Conservation (phyloP, 1,284 basidiomycete genomes). For the Sanghuangporus sanghuang region DNA sequence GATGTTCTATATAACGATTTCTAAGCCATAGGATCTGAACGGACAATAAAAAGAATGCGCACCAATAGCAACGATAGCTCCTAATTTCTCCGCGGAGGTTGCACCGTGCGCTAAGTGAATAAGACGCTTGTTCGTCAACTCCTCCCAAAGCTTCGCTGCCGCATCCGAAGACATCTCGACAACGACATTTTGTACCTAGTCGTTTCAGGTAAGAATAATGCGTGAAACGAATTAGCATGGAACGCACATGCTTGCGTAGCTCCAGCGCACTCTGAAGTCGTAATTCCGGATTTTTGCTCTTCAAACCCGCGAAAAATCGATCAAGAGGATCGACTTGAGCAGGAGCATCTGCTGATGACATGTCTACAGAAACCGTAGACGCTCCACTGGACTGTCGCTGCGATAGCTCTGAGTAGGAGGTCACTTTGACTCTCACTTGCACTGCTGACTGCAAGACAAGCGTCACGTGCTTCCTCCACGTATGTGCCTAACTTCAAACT, state of each 20-base stretch:
- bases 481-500: too few relatives aligned
- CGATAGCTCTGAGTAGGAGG: background rate
- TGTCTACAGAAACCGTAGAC: constrained; percentile 23
- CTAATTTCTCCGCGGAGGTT: constrained; percentile 69
- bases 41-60: constrained; percentile 23
- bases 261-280: constrained; percentile 61
- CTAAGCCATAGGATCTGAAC: constrained; percentile 15
- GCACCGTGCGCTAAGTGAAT: constrained; percentile 83
- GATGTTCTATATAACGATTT: constrained; percentile 48
- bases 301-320: constrained; percentile 61
- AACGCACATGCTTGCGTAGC: constrained; percentile 60
- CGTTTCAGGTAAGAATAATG: constrained; percentile 7
- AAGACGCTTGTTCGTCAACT: constrained; percentile 71
- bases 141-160: constrained; percentile 76
- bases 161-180: constrained; percentile 75
- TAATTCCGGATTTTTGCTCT: constrained; percentile 56
- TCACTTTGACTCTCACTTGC: too few relatives aligned
- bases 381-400: background rate
- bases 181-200: constrained; percentile 62
- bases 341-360: constrained; percentile 53
- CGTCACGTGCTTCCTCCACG: too few relatives aligned
- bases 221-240: constrained; percentile 2
- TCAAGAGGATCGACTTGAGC: constrained; percentile 56
- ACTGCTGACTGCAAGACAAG: too few relatives aligned
- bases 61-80: constrained; percentile 82